Evolutionary conservation across 495 filamentous ascomycete genomes (phyloP).

Genomic region (Lophiostoma macrostomum): DNA sequence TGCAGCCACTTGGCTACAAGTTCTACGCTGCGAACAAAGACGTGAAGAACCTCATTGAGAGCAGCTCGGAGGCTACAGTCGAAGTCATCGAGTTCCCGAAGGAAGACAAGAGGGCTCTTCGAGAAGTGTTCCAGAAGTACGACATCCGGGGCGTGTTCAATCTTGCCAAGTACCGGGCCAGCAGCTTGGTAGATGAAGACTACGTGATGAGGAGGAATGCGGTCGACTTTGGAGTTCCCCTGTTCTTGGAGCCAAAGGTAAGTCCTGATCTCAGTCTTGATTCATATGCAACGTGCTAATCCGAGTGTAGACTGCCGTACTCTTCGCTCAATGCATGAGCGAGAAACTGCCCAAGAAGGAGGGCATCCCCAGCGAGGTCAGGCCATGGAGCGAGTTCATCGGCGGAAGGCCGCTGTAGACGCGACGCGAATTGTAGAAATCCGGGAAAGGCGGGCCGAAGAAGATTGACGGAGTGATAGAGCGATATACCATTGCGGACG

Average conservation of each 20-base stretch:
- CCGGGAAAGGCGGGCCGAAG: too few species aligned
- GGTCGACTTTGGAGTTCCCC: slow-evolving; percentile 94
- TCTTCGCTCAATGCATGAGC: slow-evolving; percentile 94
- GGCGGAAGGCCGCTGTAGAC: slow-evolving; percentile 80
- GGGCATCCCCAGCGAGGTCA: slow-evolving; percentile 84
- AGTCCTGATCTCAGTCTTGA: slow-evolving; percentile 37
- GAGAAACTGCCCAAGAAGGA: slow-evolving; percentile 83
- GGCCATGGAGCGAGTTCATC: slow-evolving; percentile 90
- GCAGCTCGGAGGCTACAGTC: slow-evolving; percentile 60
- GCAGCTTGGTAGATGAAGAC: slow-evolving; percentile 85
- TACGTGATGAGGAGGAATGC: slow-evolving; percentile 98
- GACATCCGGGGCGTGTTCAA: slow-evolving; percentile 96
- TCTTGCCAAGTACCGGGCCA: slow-evolving; percentile 76
- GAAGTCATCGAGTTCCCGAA: slow-evolving; percentile 97
- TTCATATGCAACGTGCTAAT: slow-evolving; percentile 25
- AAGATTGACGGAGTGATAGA: too few species aligned
- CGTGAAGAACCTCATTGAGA: slow-evolving; percentile 81
- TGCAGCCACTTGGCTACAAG: slow-evolving; percentile 88
- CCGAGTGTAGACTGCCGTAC: slow-evolving; percentile 71
- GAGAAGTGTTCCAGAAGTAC: slow-evolving; percentile 96
- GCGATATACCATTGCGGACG: too few species aligned
- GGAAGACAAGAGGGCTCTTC: slow-evolving; percentile 88
- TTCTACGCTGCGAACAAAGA: slow-evolving; percentile 78
- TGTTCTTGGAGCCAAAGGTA: slow-evolving; percentile 99
- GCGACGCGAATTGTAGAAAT: too few species aligned